Percentiles rank a stretch among this genome's conserved stretches.
phyloP scores from a whole-genome alignment of 1,284 basidiomycete species.

The Fomitiporia mediterranea region DNA sequence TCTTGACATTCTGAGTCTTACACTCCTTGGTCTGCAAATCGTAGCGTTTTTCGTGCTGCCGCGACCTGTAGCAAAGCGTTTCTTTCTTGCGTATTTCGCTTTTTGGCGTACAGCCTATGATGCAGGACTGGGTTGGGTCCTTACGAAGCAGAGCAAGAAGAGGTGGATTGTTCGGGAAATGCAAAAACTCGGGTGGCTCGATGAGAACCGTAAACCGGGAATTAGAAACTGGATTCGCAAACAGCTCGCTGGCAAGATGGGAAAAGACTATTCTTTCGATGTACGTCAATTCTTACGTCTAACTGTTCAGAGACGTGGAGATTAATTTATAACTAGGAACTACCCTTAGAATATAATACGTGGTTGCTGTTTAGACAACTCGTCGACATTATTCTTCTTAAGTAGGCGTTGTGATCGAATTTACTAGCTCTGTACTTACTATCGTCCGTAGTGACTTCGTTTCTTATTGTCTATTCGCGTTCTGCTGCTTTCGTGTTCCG shows the following conservation, averaged over 20 bases:
- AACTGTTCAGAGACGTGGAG: not conserved
- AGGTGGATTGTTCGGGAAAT: conserved; percentile 89
- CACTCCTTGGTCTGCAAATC: conserved; percentile 75
- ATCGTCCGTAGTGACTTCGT: conserved; percentile 73
- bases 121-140: conserved; percentile 87
- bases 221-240: conserved; percentile 79
- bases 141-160: conserved; percentile 91
- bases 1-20: conserved; percentile 84
- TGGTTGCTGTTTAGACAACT: conserved; percentile 91
- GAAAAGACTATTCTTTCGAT: conserved; percentile 88
- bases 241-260: conserved; percentile 92
- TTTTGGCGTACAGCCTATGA: conserved; percentile 95
- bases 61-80: conserved; percentile 47
- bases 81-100: conserved; percentile 85
- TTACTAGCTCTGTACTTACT: conserved; percentile 8
- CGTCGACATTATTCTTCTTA: conserved; percentile 94
- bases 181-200: conserved; percentile 82
- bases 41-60: conserved; percentile 70
- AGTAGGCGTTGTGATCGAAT: conserved; percentile 49
- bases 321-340: conserved; percentile 43
- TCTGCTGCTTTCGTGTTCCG: conserved; percentile 83
- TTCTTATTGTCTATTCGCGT: conserved; percentile 94
- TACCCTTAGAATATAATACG: conserved; percentile 81
- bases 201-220: conserved; percentile 58
- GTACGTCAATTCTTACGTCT: conserved; percentile 40